Evolutionary conservation across 129 eudicot species (phyloP).

Genomic region (Dittrichia graveolens): DNA sequence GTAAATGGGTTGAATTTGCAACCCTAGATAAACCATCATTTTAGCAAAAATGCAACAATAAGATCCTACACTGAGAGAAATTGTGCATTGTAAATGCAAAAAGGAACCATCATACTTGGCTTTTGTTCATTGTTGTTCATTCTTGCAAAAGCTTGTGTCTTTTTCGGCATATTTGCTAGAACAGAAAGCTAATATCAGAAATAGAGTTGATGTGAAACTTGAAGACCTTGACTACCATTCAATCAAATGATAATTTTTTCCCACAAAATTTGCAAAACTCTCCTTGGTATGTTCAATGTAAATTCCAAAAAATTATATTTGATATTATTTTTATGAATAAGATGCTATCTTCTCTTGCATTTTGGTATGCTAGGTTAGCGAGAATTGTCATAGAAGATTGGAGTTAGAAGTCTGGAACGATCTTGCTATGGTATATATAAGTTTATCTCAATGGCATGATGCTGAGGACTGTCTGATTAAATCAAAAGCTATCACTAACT

Average conservation of each 20-base stretch:
- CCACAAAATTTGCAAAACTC: too few relatives aligned
- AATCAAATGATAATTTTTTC: too few relatives aligned
- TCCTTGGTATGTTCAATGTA: neutral
- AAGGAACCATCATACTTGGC: too few relatives aligned
- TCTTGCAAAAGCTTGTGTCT: neutral
- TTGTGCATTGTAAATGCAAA: too few relatives aligned
- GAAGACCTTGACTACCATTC: too few relatives aligned
- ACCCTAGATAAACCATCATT: too few relatives aligned
- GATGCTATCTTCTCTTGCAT: neutral
- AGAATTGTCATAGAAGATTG: constrained; percentile 35
- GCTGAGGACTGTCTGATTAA: constrained; percentile 77
- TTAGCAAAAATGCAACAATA: too few relatives aligned
- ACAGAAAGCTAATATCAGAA: neutral
- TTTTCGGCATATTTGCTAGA: too few relatives aligned
- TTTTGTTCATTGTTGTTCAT: neutral
- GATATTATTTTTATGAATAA: neutral
- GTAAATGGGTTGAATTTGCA: too few relatives aligned
- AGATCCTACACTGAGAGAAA: too few relatives aligned
- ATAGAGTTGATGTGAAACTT: neutral
- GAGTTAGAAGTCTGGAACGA: constrained; percentile 83
- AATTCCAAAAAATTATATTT: neutral
- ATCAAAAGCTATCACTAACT: constrained; percentile 55
- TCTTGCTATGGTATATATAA: constrained; percentile 65
- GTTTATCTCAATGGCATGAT: constrained; percentile 67
- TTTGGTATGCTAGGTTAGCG: constrained; percentile 42